phyloP scores from a whole-genome alignment of 1,284 basidiomycete species.

The Trametes hirsuta region DNA sequence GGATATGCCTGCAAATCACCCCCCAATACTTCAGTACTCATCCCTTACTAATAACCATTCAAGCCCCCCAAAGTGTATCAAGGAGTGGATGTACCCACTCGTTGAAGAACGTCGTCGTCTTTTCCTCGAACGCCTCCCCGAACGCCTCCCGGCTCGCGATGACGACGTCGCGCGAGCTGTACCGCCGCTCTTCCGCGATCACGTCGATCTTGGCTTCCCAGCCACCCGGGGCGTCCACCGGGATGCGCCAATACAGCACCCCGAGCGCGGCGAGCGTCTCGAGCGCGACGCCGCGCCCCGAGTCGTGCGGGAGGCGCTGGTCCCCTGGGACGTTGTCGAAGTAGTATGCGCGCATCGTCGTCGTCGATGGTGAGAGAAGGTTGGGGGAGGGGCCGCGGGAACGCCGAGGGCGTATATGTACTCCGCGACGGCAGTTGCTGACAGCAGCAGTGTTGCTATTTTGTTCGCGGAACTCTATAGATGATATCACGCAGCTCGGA shows the following conservation, averaged over 20 bases:
- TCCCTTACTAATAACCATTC: neutral
- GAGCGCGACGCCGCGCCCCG: conserved; percentile 53
- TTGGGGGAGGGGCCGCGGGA: neutral
- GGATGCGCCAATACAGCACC: conserved; percentile 66
- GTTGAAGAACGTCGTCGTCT: conserved; percentile 80
- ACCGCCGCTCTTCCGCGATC: conserved; percentile 66
- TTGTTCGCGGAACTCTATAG: too few species aligned
- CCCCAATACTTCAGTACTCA: neutral
- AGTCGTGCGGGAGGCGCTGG: conserved; percentile 78
- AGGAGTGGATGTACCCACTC: conserved; percentile 53
- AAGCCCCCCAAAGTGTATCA: too few species aligned
- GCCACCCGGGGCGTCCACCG: conserved; percentile 48
- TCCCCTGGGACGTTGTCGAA: conserved; percentile 79
- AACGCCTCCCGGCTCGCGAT: conserved; percentile 74
- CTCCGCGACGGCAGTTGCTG: neutral
- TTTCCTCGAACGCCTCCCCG: conserved; percentile 79
- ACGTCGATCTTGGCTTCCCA: conserved; percentile 57
- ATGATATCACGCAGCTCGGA: too few species aligned
- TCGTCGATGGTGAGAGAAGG: neutral
- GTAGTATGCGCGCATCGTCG: conserved; percentile 77
- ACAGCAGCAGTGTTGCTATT: neutral
- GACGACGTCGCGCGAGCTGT: conserved; percentile 81
- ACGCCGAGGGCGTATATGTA: too few species aligned
- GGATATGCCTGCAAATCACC: conserved; percentile 67
- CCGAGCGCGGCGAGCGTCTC: conserved; percentile 57